These are phyloP conservation scores for Syzygium oleosum DNA, from an alignment of 345 rosid species.

Conservation along the genomic window DNA sequence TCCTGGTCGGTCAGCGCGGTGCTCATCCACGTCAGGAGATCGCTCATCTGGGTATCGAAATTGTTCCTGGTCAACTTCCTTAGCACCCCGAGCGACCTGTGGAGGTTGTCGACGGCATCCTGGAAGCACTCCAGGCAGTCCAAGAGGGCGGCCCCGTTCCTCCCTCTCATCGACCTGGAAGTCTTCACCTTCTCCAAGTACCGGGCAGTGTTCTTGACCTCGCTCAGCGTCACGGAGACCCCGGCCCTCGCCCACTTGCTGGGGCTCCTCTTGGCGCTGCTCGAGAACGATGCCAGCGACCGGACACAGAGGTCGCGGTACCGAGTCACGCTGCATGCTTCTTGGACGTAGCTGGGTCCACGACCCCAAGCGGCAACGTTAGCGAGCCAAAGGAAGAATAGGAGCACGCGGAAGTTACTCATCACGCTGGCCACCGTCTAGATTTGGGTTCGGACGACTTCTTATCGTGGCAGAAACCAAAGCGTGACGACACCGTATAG, in stretches of 20 bases:
- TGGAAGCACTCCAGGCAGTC: conserved; percentile 64
- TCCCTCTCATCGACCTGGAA: conserved; percentile 11
- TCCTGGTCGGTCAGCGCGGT: conserved; percentile 57
- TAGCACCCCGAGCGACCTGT: conserved; percentile 44
- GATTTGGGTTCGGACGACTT: not conserved
- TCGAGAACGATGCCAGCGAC: conserved; percentile 57
- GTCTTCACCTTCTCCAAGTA: conserved; percentile 25
- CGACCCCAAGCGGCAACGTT: conserved; percentile 1
- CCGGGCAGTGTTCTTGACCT: conserved; percentile 32
- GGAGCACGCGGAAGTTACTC: not conserved
- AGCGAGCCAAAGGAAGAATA: conserved; percentile 19
- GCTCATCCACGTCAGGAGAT: conserved; percentile 66
- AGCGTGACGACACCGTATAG: not conserved
- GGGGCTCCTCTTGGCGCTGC: conserved; percentile 45
- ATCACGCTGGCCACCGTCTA: not conserved
- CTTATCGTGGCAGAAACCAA: not conserved
- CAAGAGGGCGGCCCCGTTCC: conserved; percentile 36
- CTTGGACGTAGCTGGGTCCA: conserved; percentile 27
- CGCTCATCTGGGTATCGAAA: conserved; percentile 49
- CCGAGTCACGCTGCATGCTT: conserved; percentile 71
- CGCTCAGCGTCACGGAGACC: conserved; percentile 58
- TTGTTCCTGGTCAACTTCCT: conserved; percentile 35
- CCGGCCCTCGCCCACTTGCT: conserved; percentile 84
- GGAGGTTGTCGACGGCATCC: conserved; percentile 52
- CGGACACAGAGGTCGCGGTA: conserved; percentile 53